Conservation (phyloP, 345 rosid species). For the Eucalyptus erythrocorys region DNA sequence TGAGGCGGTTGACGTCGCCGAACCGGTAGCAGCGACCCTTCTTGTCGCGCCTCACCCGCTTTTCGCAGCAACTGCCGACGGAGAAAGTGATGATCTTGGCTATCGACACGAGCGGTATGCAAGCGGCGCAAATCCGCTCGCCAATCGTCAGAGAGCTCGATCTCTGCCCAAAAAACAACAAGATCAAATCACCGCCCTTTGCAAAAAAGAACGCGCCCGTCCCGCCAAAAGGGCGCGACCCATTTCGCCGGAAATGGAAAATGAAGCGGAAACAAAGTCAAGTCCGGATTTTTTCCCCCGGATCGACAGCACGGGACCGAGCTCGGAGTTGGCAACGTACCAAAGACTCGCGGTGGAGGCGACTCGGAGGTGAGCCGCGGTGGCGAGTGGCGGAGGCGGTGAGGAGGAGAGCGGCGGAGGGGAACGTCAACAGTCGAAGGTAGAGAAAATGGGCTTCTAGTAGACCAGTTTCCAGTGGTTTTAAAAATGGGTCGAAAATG, state of each 20-base stretch:
- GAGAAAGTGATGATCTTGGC: slow-evolving; percentile 28
- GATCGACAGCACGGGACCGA: not conserved
- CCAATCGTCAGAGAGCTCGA: slow-evolving; percentile 48
- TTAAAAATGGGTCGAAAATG: no score
- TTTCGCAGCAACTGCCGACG: slow-evolving; percentile 31
- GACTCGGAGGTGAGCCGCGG: no score
- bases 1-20: slow-evolving; percentile 36
- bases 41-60: not conserved
- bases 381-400: no score
- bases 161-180: slow-evolving; percentile 10
- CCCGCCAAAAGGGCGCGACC: no score
- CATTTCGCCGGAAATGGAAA: no score
- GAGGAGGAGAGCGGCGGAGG: no score
- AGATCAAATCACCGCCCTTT: not conserved
- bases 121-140: slow-evolving; percentile 52
- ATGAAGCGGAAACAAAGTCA: not conserved
- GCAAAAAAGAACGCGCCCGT: not conserved
- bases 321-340: not conserved
- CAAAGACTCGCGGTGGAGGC: not conserved
- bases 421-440: no score
- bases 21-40: not conserved
- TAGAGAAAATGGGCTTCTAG: no score
- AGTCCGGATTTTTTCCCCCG: no score
- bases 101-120: slow-evolving; percentile 41
- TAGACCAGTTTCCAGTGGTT: no score